Base-by-base conservation (phyloP, 1,139 yeast species). In the Zygoascus meyerae region DNA sequence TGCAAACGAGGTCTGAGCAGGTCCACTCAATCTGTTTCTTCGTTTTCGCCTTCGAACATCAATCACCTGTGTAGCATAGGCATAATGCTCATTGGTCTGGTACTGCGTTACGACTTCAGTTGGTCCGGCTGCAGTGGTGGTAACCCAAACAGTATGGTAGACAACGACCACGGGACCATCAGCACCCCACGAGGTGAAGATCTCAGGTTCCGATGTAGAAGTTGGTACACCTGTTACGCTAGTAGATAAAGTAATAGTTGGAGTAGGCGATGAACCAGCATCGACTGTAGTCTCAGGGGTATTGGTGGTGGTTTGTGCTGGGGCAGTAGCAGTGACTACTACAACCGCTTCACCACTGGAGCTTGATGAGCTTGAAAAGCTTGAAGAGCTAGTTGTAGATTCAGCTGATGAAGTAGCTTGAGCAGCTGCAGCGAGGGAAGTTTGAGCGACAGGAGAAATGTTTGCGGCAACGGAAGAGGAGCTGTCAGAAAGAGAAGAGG, bases 11-110 rank as follows among this genome's bases (percentile, higher is more conserved):
- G 37, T 34, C 37, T 34, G 37, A 18, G 11, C 15, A 10, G 33
- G 16, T 11, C 33, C 21, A 16, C 37, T 7, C n/a, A 34, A 16
- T 10, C 11, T 15, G 15, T 14, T n/a, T 16, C 21, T 16, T 17
- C 10, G 29, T 2, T 12, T 14, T 15, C 12, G 26, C 7, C 26
- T 21, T 14, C 29, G 5, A 21, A 17, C n/a, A 18, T 18, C 29
- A 26, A n/a, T 21, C 26, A 35, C 14, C 29, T 17, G 29, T 5
- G 39, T 35, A 11, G 21, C 39, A 11, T 35, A 17, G 28, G 39
- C 39, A 10, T 35, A 35, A 14, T 35, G 18, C 29, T 35, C 14
- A 15, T 35, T 26, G n/a, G 39, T 35, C 39, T 35, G 29, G 14
- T 35, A 35, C 7, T 18, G 15, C 3, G 39, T 35, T 8, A 17